Percentiles rank a stretch among this genome's conserved stretches.
phyloP scores from a whole-genome alignment of 164 flowering plant genomes.

The Chloranthus sessilifolius region DNA sequence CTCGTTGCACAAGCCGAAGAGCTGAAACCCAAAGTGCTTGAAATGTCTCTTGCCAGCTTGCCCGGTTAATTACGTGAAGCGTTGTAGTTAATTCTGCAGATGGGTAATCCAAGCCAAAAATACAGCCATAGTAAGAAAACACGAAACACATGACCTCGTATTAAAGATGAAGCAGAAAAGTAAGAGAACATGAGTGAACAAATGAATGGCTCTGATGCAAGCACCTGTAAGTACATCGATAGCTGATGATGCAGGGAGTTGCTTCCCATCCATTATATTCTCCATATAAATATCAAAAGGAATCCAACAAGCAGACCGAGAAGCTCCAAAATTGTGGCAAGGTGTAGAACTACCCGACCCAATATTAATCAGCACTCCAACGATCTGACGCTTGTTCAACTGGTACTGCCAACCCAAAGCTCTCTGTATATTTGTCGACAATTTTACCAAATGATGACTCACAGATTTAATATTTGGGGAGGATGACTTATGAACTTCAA shows the following conservation, averaged over 20 bases:
- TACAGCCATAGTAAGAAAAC: neutral
- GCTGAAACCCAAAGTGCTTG: conserved; percentile 82
- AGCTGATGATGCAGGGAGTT: conserved; percentile 47
- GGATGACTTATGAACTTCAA: conserved; percentile 34
- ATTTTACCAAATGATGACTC: conserved; percentile 28
- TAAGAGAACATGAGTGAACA: no score
- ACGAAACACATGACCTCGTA: neutral
- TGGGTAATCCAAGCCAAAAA: conserved; percentile 2
- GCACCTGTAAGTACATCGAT: conserved; percentile 50
- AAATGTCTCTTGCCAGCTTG: conserved; percentile 92
- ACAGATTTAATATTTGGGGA: conserved; percentile 31
- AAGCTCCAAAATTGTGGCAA: conserved; percentile 31
- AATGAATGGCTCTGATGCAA: neutral
- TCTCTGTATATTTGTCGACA: conserved; percentile 38
- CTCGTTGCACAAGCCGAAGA: conserved; percentile 89
- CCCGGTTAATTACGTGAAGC: conserved; percentile 61
- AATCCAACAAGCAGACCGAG: conserved; percentile 55
- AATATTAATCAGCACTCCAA: conserved; percentile 41
- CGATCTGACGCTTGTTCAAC: conserved; percentile 40
- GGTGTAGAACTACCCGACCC: conserved; percentile 32
- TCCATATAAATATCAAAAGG: conserved; percentile 66
- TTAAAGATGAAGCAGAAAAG: neutral
- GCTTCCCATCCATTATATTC: conserved; percentile 60
- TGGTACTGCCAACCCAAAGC: conserved; percentile 35
- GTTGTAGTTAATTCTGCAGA: conserved; percentile 49